Base-by-base conservation (phyloP, 768 basidiomycete species). In the Trametes cubensis region DNA sequence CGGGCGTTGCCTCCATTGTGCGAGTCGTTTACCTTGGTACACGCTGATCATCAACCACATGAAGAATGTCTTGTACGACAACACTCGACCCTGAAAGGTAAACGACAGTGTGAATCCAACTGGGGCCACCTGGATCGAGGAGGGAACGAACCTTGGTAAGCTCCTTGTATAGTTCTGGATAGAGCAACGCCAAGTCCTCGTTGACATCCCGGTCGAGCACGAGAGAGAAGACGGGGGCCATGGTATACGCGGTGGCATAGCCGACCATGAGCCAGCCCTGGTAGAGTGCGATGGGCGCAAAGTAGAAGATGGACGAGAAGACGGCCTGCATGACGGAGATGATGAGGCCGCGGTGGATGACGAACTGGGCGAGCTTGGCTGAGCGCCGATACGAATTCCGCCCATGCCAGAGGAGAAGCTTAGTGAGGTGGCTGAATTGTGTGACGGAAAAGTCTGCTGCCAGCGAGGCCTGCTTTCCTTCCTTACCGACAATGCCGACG, bases 61-160 rank as follows among this genome's bases (percentile, higher is more conserved):
- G 79, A 98, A 98, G 79, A 99, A 99, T 0, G 97, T 99, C 81
- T 97, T 98, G 80, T 91, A 95, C 15, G 94, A 96, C 53, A 98
- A 74, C 3, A 92, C 88, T 57, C 97, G 92, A 4, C 96, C 96
- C 94, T 96, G 69, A 2, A 52, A 47, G 58, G 17, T 28, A 28
- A 28, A 7, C n/a, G 28, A 4, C n/a, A 63, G 30, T 25, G 34
- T 42, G 39, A 54, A 39, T 25, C 13, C 13, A 20, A 17, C 8
- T 26, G 38, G 6, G 13, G 25, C 28, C 17, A 40, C 11, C 20
- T 0, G 21, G 10, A 30, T 8, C 26, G 3, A 25, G n/a, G 7
- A 52, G 4, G 17, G 38, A 26, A 73, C 77, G 51, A 55, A 90
- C 95, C 88, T 98, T 98, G 23, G 93, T 95, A 65, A 98, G 77